A percentile compares a stretch with the other conserved stretches of the same genome.
Evolutionary conservation across 352 stramenopile genomes (phyloP).

Genomic region (Globisporangium yorkense): DNA sequence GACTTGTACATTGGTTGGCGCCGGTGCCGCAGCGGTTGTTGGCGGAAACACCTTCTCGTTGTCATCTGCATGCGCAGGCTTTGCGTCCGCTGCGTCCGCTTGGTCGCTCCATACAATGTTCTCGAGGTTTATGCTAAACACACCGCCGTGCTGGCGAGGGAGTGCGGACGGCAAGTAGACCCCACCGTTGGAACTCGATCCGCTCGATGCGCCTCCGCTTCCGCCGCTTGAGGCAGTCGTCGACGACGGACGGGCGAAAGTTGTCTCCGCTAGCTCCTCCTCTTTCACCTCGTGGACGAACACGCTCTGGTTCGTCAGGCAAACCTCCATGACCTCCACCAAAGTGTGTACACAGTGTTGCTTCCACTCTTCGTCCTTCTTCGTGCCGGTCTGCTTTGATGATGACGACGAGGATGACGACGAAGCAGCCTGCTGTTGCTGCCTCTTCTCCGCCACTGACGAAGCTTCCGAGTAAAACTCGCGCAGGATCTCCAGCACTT

Average conservation of each 20-base stretch:
- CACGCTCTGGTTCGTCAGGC: constrained; percentile 71
- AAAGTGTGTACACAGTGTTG: constrained; percentile 73
- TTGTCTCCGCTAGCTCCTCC: constrained; percentile 67
- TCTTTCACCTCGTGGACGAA: constrained; percentile 59
- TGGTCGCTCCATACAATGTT: constrained; percentile 84
- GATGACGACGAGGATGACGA: neutral
- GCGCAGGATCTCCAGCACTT: constrained; percentile 59
- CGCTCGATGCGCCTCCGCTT: constrained; percentile 1
- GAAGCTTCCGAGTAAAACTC: constrained; percentile 36
- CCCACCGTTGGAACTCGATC: constrained; percentile 1
- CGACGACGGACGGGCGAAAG: constrained; percentile 30
- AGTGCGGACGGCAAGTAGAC: constrained; percentile 16
- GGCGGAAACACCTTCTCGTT: constrained; percentile 13
- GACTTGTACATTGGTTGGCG: constrained; percentile 45
- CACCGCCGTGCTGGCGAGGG: constrained; percentile 42
- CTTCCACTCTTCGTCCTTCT: constrained; percentile 67
- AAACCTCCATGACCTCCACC: constrained; percentile 71
- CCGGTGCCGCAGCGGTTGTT: constrained; percentile 21
- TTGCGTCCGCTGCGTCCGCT: constrained; percentile 6
- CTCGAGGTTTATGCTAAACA: constrained; percentile 72
- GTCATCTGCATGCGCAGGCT: constrained; percentile 15
- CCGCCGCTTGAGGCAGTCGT: constrained; percentile 3
- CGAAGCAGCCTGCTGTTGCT: neutral
- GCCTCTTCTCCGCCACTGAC: neutral
- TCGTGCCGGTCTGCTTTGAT: constrained; percentile 20